Percentiles rank a stretch among this genome's conserved stretches.
These are phyloP conservation scores for Parastagonospora avenae DNA, from an alignment of 2,329 filamentous ascomycete species.

Conservation along the genomic window DNA sequence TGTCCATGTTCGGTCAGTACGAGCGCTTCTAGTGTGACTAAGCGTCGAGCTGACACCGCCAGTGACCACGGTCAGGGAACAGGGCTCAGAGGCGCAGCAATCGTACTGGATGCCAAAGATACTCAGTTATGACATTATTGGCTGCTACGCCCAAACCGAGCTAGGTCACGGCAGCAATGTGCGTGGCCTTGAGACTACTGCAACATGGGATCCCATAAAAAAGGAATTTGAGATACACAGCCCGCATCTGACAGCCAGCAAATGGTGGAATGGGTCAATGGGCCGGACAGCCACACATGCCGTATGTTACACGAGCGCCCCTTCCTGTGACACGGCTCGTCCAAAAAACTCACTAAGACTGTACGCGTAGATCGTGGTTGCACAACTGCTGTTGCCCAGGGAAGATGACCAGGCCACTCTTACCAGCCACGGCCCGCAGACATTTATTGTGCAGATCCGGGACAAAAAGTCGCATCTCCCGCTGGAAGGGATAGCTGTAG, in stretches of 20 bases:
- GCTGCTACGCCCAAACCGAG: slow-evolving; percentile 59
- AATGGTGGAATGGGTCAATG: slow-evolving; percentile 62
- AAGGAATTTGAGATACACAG: slow-evolving; percentile 59
- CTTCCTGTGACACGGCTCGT: not conserved
- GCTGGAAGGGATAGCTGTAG: slow-evolving; percentile 55
- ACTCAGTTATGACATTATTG: slow-evolving; percentile 56
- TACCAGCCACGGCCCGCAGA: slow-evolving; percentile 56
- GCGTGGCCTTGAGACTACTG: slow-evolving; percentile 55
- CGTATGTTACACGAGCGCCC: slow-evolving; percentile 20
- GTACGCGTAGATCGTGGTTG: slow-evolving; percentile 53
- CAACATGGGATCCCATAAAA: slow-evolving; percentile 52
- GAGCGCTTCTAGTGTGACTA: slow-evolving; percentile 20
- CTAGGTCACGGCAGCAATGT: slow-evolving; percentile 61
- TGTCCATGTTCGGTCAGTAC: slow-evolving; percentile 55
- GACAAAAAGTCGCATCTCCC: slow-evolving; percentile 56
- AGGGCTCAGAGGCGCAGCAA: slow-evolving; percentile 54
- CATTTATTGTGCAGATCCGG: slow-evolving; percentile 59
- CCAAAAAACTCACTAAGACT: slow-evolving; percentile 10
- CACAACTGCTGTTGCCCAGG: slow-evolving; percentile 55
- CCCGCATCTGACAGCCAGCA: slow-evolving; percentile 58
- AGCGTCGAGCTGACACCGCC: slow-evolving; percentile 23
- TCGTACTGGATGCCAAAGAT: slow-evolving; percentile 58
- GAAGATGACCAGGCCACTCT: slow-evolving; percentile 36
- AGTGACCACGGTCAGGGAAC: slow-evolving; percentile 56
- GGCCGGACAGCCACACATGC: slow-evolving; percentile 61